Evolutionary conservation across 148 eudicot species (phyloP).

Genomic region (Chenopodium suecicum): DNA sequence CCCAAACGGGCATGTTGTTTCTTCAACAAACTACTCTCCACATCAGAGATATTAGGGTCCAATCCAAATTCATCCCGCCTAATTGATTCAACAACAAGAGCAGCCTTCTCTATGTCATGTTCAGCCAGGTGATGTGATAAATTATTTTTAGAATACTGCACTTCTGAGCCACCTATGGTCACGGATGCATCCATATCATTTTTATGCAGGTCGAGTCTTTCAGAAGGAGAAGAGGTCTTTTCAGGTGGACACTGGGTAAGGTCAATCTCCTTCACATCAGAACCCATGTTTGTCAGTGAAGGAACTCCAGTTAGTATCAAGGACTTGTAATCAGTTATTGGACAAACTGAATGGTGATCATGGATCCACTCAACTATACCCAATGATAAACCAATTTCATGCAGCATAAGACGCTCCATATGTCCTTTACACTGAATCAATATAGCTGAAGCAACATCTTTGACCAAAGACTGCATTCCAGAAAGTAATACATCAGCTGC

Average conservation of each 20-base stretch:
- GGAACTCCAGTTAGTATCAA: conserved; percentile 30
- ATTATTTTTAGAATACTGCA: conserved; percentile 15
- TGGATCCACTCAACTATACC: conserved; percentile 85
- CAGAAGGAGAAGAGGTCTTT: conserved; percentile 29
- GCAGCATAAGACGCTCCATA: conserved; percentile 76
- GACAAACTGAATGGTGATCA: conserved; percentile 55
- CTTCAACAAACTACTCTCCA: conserved; percentile 59
- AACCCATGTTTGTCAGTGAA: conserved; percentile 24
- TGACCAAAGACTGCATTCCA: conserved; percentile 61
- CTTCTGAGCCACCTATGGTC: conserved; percentile 9
- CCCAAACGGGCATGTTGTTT: conserved; percentile 97
- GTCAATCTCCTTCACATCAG: conserved; percentile 25
- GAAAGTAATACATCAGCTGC: conserved; percentile 77
- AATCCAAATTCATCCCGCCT: conserved; percentile 90
- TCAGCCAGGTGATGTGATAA: conserved; percentile 16
- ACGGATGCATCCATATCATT: conserved; percentile 4
- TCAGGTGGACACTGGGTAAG: conserved; percentile 18
- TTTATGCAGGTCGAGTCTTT: conserved; percentile 28
- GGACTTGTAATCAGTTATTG: conserved; percentile 29
- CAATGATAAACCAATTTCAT: conserved; percentile 77
- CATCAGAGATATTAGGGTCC: conserved; percentile 54
- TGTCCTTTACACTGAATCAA: conserved; percentile 54
- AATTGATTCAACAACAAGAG: conserved; percentile 64
- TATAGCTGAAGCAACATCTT: conserved; percentile 60
- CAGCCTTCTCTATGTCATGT: conserved; percentile 40